These are phyloP conservation scores for Plasmodium relictum DNA, from an alignment of 169 alveolate species.

Conservation along the genomic window DNA sequence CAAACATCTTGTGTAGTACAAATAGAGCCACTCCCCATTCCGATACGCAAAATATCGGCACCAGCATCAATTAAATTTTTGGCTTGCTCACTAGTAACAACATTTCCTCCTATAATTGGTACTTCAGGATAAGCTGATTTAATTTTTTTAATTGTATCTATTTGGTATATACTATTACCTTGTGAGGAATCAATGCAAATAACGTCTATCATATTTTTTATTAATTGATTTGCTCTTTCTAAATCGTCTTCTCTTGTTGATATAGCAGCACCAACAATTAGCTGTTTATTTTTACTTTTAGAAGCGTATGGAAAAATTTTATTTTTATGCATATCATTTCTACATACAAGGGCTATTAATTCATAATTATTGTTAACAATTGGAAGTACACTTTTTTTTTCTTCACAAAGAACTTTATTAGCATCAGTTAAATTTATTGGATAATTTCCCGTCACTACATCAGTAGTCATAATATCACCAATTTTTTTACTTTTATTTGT, in stretches of 20 bases:
- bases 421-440: conserved; percentile 91
- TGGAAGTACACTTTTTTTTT: conserved; percentile 90
- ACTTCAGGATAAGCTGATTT: conserved; percentile 88
- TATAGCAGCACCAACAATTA: conserved; percentile 92
- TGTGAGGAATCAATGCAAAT: conserved; percentile 94
- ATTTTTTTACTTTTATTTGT: conserved; percentile 86
- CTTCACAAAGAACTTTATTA: conserved; percentile 84
- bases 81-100: conserved; percentile 94
- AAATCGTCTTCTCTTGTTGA: conserved; percentile 83
- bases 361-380: conserved; percentile 89
- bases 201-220: conserved; percentile 84
- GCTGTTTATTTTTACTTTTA: conserved; percentile 90
- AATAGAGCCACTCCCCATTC: conserved; percentile 98
- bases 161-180: conserved; percentile 93
- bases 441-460: conserved; percentile 87
- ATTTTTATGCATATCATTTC: conserved; percentile 92
- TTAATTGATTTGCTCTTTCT: conserved; percentile 80
- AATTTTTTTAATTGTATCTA: conserved; percentile 90
- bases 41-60: conserved; percentile 91
- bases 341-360: conserved; percentile 90
- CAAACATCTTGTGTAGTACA: conserved; percentile 95
- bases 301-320: conserved; percentile 91
- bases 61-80: conserved; percentile 90
- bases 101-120: conserved; percentile 95
- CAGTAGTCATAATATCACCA: conserved; percentile 89